These are phyloP conservation scores for Elsinoe arachidis DNA, from an alignment of 2,329 filamentous ascomycete species.

Conservation along the genomic window DNA sequence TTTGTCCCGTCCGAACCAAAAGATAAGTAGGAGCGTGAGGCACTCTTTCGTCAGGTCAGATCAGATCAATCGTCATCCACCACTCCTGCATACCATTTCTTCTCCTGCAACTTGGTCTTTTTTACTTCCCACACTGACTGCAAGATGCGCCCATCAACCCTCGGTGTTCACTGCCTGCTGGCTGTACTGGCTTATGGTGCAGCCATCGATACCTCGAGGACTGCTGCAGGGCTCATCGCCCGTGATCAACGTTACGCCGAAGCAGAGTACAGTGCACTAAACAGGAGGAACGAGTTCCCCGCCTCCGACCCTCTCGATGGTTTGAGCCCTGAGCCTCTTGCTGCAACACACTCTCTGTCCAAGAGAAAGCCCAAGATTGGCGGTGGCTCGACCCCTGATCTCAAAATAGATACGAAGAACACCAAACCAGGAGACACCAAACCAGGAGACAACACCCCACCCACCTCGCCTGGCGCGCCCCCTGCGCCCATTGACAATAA, in stretches of 20 bases:
- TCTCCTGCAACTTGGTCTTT: background rate
- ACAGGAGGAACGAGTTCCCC: background rate
- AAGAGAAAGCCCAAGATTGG: background rate
- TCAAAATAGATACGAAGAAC: too few species aligned
- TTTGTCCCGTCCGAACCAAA: background rate
- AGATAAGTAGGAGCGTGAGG: background rate
- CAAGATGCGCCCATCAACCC: conserved; percentile 5
- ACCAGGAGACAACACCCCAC: background rate
- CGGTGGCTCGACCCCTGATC: background rate
- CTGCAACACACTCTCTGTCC: too few species aligned
- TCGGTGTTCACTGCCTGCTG: background rate
- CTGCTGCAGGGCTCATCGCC: background rate
- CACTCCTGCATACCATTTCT: background rate
- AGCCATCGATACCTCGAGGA: background rate
- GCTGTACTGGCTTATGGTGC: background rate
- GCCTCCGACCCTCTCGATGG: background rate
- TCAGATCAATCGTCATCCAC: background rate
- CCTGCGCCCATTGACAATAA: too few species aligned
- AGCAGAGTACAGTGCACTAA: background rate
- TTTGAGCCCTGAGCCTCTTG: background rate
- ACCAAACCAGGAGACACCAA: background rate
- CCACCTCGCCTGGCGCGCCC: too few species aligned
- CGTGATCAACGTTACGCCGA: background rate
- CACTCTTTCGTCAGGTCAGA: background rate
- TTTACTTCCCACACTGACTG: background rate